A percentile compares a stretch with the other conserved stretches of the same genome.
These are phyloP conservation scores for Candida sanyaensis DNA, from an alignment of 1,139 yeast genomes.

Conservation along the genomic window DNA sequence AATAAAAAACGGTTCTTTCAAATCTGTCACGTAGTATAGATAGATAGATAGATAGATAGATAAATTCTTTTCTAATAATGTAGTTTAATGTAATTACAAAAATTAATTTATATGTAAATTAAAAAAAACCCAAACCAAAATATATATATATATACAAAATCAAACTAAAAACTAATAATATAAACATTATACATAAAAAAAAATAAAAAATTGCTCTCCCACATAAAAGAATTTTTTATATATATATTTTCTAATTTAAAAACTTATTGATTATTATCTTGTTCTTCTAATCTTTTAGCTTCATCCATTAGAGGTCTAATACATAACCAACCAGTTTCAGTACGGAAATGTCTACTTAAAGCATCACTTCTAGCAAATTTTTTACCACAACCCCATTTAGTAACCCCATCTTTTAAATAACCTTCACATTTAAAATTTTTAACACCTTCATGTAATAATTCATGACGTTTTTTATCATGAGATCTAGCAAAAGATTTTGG, in stretches of 20 bases:
- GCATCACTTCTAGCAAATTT: constrained; percentile 61
- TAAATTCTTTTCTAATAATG: no score
- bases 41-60: no score
- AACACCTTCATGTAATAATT: constrained; percentile 53
- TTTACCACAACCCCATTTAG: constrained; percentile 63
- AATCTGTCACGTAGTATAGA: no score
- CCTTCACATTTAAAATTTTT: constrained; percentile 61
- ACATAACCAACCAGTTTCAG: constrained; percentile 61
- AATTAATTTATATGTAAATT: no score
- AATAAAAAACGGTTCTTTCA: no score
- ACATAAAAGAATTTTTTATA: no score
- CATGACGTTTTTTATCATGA: constrained; percentile 61
- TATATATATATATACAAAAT: no score
- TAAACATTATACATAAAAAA: background rate
- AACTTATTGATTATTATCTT: background rate
- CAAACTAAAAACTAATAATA: no score
- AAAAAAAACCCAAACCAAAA: no score
- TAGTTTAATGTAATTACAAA: no score
- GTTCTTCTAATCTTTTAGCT: constrained; percentile 28
- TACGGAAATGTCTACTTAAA: constrained; percentile 56
- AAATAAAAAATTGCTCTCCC: no score
- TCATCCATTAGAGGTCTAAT: constrained; percentile 58
- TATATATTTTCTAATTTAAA: no score
- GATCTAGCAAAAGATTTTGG: constrained; percentile 54
- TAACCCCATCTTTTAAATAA: constrained; percentile 47